Base-by-base conservation (phyloP, 2,329 filamentous ascomycete species). In the Aspergillus bombycis region DNA sequence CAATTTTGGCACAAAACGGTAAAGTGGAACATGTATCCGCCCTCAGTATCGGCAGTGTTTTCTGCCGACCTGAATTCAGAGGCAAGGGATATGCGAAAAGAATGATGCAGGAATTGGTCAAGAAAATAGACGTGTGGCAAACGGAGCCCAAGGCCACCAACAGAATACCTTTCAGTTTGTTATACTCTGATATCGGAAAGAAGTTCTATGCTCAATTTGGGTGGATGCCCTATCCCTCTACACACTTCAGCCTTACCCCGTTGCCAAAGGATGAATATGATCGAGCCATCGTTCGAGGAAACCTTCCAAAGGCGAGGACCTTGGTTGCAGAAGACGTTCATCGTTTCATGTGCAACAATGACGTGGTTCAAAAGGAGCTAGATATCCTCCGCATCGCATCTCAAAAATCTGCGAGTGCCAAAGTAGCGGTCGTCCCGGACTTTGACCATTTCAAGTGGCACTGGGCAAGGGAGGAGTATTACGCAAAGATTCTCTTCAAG, bases 121-220 rank as follows among this genome's bases (percentile, higher is more conserved):
- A 80, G 57, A 80, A 78, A 59, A 71, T 89, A 48, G 80, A 82
- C 65, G 83, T 78, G 3, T 85, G 85, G 79, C 84, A 87, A 68
- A 78, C 80, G 62, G 81, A 81, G 34, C 73, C 78, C 43, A 75
- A 79, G 58, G 65, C 68, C 53, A 72, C 74, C 23, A 73, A 75
- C 68, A 76, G 73, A 74, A 83, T 75, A 66, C 77, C 87, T 16
- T 95, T 94, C 77, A 94, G 91, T 0, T 86, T 96, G 9, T 83
- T 97, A 10, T 97, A 89, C 78, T 96, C 93, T 10, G 92, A 96
- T 71, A 93, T 96, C 67, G 92, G 94, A 23, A 91, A 92, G 81
- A 81, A 82, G 45, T 97, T 93, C 78, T 97, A 97, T 79, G 86
- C 90, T 4, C 83, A 82, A 36, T 84, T 88, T 67, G 93, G 93